Evolutionary conservation across 2,329 filamentous ascomycete species (phyloP), one percentile per base, ranked within the genome.

Genomic region (Penicillium sp.): DNA sequence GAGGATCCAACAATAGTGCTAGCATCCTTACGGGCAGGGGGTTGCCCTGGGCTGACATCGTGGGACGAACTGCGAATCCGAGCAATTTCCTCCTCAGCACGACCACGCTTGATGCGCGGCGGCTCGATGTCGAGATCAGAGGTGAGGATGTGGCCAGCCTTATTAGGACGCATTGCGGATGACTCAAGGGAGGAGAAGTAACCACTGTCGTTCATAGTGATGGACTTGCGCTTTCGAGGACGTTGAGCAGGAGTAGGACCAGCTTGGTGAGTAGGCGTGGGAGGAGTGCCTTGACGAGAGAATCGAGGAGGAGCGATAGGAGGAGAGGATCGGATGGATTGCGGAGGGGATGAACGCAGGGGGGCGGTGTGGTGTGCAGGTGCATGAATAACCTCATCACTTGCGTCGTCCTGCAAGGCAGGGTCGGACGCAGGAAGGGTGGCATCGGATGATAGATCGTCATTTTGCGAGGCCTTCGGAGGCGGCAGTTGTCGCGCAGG

Each of bases 131-230:
- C 82, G 37, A 81, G 71, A 64, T 95, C 91, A 0, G 90, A 93
- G 3, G 87, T 90, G 36, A 91, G 80, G 15, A 90, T 79, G 50
- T 84, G 79, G 13, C 77, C 77, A 54, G 83, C 79, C 58, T 84
- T 82, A 57, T 86, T 85, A 41, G 88, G 86, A 52, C 93, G 84
- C 69, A 90, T 83, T 12, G 83, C 91, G 0, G 94, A 97, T 2
- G 94, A 97, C 63, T 97, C 92, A 15, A 97, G 81, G 0, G 92
- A 97, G 1, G 94, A 97, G 69, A 96, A 96, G 73, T 97, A 99
- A 33, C 94, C 94, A 68, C 93, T 97, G 72, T 99, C 94, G 65
- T 89, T 90, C 78, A 95, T 87, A 10, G 88, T 87, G 24, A 84
- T 83, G 64, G 89, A 84, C 70, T 91, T 93, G 60, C 89, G 87